Evolutionary conservation across 768 basidiomycete genomes (phyloP), one percentile per base, ranked within the genome.

Genomic region (Mycena polygramma): DNA sequence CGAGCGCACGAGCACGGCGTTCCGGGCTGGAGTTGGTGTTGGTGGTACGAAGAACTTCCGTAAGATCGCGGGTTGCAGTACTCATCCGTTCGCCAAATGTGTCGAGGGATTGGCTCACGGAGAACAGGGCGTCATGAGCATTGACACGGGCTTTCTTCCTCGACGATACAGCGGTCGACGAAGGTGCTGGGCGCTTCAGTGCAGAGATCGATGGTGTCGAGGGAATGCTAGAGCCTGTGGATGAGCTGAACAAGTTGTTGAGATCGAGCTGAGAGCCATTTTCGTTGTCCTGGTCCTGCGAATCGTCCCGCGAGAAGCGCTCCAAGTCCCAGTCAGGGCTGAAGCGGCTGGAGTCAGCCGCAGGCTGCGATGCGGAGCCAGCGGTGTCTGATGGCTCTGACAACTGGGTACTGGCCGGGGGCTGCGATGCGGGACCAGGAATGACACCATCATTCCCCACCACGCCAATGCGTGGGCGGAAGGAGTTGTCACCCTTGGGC

Each of bases 1-100:
- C 60, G 8, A 62, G 37, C 13, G 60, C 60, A n/a, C 60, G 48
- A 51, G 48, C 7, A n/a, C 48, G 60, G 35, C 48, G 60, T 24
- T 62, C 60, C 36, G 60, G 48, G 17, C 60, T 62, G 35, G 64
- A 66, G 64, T 66, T 48, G 46, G 35, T 57, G 46, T 57, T 66
- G 35, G 35, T 13, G 35, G 64, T 58, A 11, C 22, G 46, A 51
- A 66, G 64, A 24, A 66, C 46, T 1, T 65, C 54, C 2, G 45
- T 57, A 36, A 65, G 54, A 15, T 57, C 63, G 15, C 13, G 43
- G 30, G 63, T 65, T 4, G 63, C 53, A 5, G 43, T 39, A 30
- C 45, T 49, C 53, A 65, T 57, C 7, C 46, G n/a, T 24, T 39
- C 55, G 24, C 64, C 55, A 39, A 66, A 66, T 37, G 7, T 24